Base-by-base conservation (phyloP, 352 stramenopile species). In the Globisporangium parvum region DNA sequence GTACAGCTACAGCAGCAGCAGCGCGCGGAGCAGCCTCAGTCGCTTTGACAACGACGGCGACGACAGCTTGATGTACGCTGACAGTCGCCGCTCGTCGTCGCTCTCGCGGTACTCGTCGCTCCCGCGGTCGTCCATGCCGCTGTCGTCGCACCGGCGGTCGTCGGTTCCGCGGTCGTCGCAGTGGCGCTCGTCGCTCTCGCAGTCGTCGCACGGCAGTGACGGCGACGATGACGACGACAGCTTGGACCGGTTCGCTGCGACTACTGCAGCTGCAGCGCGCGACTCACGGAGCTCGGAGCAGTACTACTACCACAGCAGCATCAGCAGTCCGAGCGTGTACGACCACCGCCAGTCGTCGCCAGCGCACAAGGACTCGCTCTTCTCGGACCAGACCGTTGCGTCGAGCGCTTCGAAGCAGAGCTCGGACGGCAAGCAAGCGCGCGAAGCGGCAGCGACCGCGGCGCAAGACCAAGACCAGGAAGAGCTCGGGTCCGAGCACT, bases 331-430 rank as follows among this genome's bases (percentile, higher is more conserved):
- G 12, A 18, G 47, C 44, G 18, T 47, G 17, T 12, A 47, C 20
- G 47, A 26, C 20, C 45, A 46, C 10, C 39, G 47, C 17, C 46
- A 37, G 12, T 47, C 35, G 31, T 60, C 54, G 15, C 28, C 55
- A 8, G 28, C 35, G 39, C 55, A 62, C 55, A 62, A 62, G 28
- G 39, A 62, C 48, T 62, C 48, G 48, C 55, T 48, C 47, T 46
- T 56, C 28, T 62, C 55, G 39, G 55, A 62, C 40, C 55, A 56
- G 48, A 62, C 55, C 3, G 55, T 46, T 28, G 48, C 48, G 26
- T 62, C 55, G 39, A 62, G 55, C n/a, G 47, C 46, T 37, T 60
- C 55, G 17, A 60, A 60, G 40, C 55, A 56, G 47, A 62, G 55
- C 48, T 55, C 48, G 2, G 48, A 62, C 18, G 17, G 28, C 24